Percentiles rank a stretch among this genome's conserved stretches.
phyloP scores from a whole-genome alignment of 2,329 filamentous ascomycete genomes.

The Colletotrichum sublineola region DNA sequence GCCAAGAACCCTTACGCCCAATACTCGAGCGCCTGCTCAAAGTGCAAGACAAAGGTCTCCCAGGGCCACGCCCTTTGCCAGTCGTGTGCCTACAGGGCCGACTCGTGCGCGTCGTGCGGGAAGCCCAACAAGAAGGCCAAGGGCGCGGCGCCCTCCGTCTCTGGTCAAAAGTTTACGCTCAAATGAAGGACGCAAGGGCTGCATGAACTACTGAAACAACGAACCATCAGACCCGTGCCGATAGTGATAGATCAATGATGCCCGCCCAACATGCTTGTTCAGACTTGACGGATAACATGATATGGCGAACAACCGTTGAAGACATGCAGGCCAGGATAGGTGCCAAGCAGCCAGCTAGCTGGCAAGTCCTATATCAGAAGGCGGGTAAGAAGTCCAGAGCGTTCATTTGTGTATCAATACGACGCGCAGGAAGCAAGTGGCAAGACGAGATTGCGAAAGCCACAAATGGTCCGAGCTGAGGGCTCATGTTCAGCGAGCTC shows the following conservation, averaged over 20 bases:
- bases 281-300: background rate
- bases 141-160: conserved; percentile 64
- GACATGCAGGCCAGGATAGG: background rate
- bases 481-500: background rate
- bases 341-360: background rate
- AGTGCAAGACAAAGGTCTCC: conserved; percentile 74
- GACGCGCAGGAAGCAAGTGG: background rate
- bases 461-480: background rate
- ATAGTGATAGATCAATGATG: background rate
- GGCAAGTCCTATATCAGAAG: too few relatives aligned
- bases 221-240: background rate
- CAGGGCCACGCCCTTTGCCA: conserved; percentile 72
- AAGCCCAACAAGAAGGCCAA: conserved; percentile 68
- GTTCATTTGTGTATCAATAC: background rate
- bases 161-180: conserved; percentile 73
- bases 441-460: background rate
- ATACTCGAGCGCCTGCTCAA: conserved; percentile 71
- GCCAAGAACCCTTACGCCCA: conserved; percentile 76
- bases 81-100: conserved; percentile 72
- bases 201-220: background rate
- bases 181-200: conserved; percentile 58
- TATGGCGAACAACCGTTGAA: background rate
- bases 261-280: background rate
- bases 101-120: conserved; percentile 74
- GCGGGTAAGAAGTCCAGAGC: background rate